Evolutionary conservation across 2,329 filamentous ascomycete genomes (phyloP).

Genomic region (Zymoseptoria tritici): DNA sequence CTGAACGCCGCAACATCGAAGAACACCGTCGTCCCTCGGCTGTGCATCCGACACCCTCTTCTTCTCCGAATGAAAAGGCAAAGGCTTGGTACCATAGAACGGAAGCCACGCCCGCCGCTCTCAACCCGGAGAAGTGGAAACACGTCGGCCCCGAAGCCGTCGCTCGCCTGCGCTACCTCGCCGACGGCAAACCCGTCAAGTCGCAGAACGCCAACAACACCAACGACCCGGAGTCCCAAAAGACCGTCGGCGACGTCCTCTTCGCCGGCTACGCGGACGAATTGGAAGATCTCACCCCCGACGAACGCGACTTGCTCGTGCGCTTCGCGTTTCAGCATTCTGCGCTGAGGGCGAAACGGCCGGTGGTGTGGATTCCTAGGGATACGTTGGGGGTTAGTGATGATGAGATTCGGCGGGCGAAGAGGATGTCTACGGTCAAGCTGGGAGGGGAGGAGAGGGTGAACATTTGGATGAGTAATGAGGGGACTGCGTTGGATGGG

Average conservation of each 20-base stretch:
- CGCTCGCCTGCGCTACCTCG: constrained; percentile 17
- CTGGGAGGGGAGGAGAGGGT: constrained; percentile 21
- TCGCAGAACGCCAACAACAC: not conserved
- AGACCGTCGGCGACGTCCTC: constrained; percentile 64
- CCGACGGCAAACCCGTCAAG: constrained; percentile 12
- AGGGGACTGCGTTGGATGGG: constrained; percentile 79
- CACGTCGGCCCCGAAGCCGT: constrained; percentile 17
- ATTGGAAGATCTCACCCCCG: constrained; percentile 85
- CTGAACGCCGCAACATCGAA: constrained; percentile 27
- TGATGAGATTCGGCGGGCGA: constrained; percentile 77
- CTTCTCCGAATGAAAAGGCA: constrained; percentile 1
- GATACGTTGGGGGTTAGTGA: constrained; percentile 87
- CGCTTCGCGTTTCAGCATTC: constrained; percentile 86
- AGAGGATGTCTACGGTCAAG: constrained; percentile 60
- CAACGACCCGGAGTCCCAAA: constrained; percentile 53
- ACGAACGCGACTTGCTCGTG: constrained; percentile 78
- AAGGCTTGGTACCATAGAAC: constrained; percentile 9
- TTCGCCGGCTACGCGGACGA: constrained; percentile 87
- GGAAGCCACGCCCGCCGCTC: constrained; percentile 6
- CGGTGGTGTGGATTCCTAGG: constrained; percentile 87
- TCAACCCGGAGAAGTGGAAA: constrained; percentile 12
- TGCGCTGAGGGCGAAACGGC: constrained; percentile 73
- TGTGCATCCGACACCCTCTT: not conserved
- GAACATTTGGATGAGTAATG: constrained; percentile 83
- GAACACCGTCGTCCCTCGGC: constrained; percentile 22